Percentiles rank a stretch among this genome's conserved stretches.
Conservation (phyloP, 2,329 filamentous ascomycete species). For the Penicillium fuscoglaucum region DNA sequence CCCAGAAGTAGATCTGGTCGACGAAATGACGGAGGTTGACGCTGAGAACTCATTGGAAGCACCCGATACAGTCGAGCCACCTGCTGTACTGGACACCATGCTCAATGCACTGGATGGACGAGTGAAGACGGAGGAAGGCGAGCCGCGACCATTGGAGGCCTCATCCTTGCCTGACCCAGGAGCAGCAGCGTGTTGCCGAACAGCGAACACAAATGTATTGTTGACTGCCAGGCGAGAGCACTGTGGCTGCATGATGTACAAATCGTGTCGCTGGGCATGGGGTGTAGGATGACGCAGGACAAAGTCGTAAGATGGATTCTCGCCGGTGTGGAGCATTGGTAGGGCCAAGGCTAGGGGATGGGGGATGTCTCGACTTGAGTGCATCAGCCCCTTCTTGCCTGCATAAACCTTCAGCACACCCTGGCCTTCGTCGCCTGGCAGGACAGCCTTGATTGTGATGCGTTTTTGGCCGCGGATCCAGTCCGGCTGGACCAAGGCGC, state of each 20-base stretch:
- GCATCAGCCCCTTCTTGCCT: slow-evolving; percentile 92
- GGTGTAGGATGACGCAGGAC: slow-evolving; percentile 90
- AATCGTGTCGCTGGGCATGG: slow-evolving; percentile 93
- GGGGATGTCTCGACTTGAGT: slow-evolving; percentile 93
- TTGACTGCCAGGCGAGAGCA: slow-evolving; percentile 85
- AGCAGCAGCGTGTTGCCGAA: slow-evolving; percentile 84
- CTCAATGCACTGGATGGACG: slow-evolving; percentile 61
- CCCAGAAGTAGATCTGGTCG: slow-evolving; percentile 33
- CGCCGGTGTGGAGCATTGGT: slow-evolving; percentile 85
- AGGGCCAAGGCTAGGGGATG: slow-evolving; percentile 86
- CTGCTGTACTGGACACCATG: slow-evolving; percentile 58
- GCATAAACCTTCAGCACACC: slow-evolving; percentile 89
- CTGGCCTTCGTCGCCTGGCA: slow-evolving; percentile 88
- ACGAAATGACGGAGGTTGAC: slow-evolving; percentile 57
- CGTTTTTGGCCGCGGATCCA: slow-evolving; percentile 86
- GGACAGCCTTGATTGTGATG: slow-evolving; percentile 87
- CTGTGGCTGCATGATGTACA: slow-evolving; percentile 95
- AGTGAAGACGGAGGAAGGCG: slow-evolving; percentile 50
- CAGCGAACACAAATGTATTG: slow-evolving; percentile 96
- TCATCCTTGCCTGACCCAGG: slow-evolving; percentile 44
- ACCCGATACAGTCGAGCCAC: slow-evolving; percentile 53
- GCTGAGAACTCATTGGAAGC: slow-evolving; percentile 45
- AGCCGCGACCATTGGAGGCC: slow-evolving; percentile 46
- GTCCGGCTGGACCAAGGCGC: slow-evolving; percentile 84
- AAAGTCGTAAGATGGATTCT: slow-evolving; percentile 94